A percentile compares a stretch with the other conserved stretches of the same genome.
phyloP scores from a whole-genome alignment of 1,284 basidiomycete species.

The Trichosporon asahii region DNA sequence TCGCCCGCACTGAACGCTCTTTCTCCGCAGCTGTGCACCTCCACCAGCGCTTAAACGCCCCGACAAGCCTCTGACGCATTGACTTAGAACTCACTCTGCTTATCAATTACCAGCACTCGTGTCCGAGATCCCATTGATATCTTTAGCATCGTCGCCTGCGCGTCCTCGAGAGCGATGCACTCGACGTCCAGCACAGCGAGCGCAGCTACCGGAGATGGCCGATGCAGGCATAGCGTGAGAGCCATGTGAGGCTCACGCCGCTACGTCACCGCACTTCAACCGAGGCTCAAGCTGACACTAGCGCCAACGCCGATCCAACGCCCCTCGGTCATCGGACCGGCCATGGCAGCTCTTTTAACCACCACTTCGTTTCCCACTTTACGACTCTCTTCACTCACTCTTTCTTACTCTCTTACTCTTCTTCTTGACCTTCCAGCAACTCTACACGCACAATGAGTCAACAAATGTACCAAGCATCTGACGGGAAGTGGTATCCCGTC shows the following conservation, averaged over 20 bases:
- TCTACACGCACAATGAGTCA: slow-evolving; percentile 7
- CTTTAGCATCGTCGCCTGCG: too few species aligned
- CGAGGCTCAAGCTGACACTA: not conserved
- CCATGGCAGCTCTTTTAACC: not conserved
- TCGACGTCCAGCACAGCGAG: too few species aligned
- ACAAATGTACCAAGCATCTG: slow-evolving; percentile 25
- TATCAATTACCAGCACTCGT: too few species aligned
- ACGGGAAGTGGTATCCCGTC: slow-evolving; percentile 28
- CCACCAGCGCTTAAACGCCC: too few species aligned
- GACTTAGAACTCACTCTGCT: too few species aligned
- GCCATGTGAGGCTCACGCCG: not conserved
- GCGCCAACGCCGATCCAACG: not conserved
- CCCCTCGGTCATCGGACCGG: not conserved
- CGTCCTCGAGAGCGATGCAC: too few species aligned
- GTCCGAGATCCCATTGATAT: too few species aligned
- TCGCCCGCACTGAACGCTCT: too few species aligned
- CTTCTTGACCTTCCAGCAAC: not conserved
- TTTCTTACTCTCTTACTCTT: too few species aligned
- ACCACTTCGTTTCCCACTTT: not conserved
- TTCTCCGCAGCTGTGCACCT: too few species aligned
- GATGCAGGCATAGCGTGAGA: not conserved
- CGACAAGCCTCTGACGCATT: too few species aligned
- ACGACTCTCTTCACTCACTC: not conserved
- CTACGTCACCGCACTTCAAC: not conserved
- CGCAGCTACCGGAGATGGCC: too few species aligned